Evolutionary conservation across 176 grass and related monocot species (phyloP).

Genomic region (Hordeum marinum): DNA sequence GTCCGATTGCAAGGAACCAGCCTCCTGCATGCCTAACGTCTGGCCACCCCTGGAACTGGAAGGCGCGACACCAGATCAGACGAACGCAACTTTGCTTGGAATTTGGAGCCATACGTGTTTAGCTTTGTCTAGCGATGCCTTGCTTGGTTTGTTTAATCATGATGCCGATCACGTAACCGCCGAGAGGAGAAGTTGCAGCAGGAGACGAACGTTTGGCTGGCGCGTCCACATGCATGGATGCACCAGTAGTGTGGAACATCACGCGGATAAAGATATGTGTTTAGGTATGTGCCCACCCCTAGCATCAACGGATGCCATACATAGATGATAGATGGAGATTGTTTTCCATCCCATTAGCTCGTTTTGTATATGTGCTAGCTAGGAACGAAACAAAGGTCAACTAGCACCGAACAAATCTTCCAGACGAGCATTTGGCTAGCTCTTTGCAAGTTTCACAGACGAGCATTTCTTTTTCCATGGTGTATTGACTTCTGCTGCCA

Average conservation of each 20-base stretch:
- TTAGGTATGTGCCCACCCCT: not conserved
- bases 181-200: not conserved
- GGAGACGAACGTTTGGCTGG: not conserved
- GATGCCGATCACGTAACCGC: not conserved
- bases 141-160: not conserved
- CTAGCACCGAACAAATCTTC: not conserved
- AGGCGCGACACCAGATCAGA: not conserved
- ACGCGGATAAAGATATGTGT: not conserved
- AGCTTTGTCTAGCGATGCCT: not conserved
- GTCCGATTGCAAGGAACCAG: not conserved
- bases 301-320: not conserved
- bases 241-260: not conserved
- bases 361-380: not conserved
- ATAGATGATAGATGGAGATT: not conserved
- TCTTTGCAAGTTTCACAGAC: not conserved
- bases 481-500: no score
- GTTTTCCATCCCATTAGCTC: not conserved
- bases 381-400: slow-evolving; percentile 17
- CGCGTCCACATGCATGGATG: not conserved
- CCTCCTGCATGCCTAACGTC: not conserved
- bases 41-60: slow-evolving; percentile 1
- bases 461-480: no score
- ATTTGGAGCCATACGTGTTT: not conserved
- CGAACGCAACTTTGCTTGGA: not conserved
- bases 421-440: no score